Evolutionary conservation across 2,329 filamentous ascomycete species (phyloP).

Genomic region (Curvularia sp.): DNA sequence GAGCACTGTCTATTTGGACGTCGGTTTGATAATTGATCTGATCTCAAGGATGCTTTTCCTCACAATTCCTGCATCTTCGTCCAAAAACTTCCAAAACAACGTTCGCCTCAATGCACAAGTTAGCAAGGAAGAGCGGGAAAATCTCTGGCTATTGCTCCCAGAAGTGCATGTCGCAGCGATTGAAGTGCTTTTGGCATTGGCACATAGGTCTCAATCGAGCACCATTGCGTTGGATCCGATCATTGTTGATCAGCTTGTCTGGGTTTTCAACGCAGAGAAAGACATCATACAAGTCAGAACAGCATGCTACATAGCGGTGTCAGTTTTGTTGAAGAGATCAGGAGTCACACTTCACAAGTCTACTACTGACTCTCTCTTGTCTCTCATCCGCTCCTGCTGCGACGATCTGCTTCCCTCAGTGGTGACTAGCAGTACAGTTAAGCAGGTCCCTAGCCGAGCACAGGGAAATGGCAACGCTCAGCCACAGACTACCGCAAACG

Average conservation of each 20-base stretch:
- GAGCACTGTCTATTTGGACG: slow-evolving; percentile 68
- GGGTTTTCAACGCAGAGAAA: slow-evolving; percentile 68
- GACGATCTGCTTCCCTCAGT: slow-evolving; percentile 70
- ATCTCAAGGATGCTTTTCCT: slow-evolving; percentile 74
- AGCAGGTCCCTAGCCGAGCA: slow-evolving; percentile 48
- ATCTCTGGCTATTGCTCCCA: slow-evolving; percentile 76
- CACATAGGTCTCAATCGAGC: slow-evolving; percentile 65
- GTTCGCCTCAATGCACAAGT: slow-evolving; percentile 75
- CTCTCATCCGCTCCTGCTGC: slow-evolving; percentile 73
- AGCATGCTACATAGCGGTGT: slow-evolving; percentile 66
- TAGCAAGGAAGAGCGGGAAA: slow-evolving; percentile 80
- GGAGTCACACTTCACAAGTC: slow-evolving; percentile 73
- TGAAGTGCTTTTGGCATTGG: slow-evolving; percentile 64
- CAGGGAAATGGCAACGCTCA: slow-evolving; percentile 51
- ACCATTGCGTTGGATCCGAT: slow-evolving; percentile 68
- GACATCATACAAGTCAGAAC: slow-evolving; percentile 63
- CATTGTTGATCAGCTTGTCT: slow-evolving; percentile 73
- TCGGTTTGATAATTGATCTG: slow-evolving; percentile 73
- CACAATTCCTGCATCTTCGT: slow-evolving; percentile 57
- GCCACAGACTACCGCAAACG: slow-evolving; percentile 62
- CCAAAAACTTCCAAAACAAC: slow-evolving; percentile 46
- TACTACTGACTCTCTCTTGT: slow-evolving; percentile 67
- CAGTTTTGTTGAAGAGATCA: slow-evolving; percentile 64
- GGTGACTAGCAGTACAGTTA: slow-evolving; percentile 44
- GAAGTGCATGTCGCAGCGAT: slow-evolving; percentile 76